Evolutionary conservation across 768 basidiomycete species (phyloP), one percentile per base, ranked within the genome.

Genomic region (Hericium coralloides): DNA sequence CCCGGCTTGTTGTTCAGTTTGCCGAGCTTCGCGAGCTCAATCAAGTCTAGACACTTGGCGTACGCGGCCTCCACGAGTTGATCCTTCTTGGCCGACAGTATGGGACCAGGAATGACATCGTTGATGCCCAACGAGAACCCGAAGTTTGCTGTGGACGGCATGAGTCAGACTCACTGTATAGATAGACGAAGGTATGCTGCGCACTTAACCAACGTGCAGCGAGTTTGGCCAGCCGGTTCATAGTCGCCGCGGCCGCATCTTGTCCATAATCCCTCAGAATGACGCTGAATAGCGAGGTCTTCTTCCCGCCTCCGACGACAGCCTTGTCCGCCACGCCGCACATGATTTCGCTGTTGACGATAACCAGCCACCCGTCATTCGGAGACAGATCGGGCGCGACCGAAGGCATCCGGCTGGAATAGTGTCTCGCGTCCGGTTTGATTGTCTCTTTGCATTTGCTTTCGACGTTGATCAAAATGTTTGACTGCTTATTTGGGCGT

Each of bases 241-340:
- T 99, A 9, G 94, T 95, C 23, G 81, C 78, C 0, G 95, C 92
- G 0, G 97, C 97, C 69, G 92, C 95, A 63, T 95, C 85, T 7
- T 92, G 82, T 4, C 97, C 97, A 69, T 97, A 98, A 71, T 99
- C 97, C 57, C 95, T 79, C 74, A 98, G 80, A 63, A 99, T 98
- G 49, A 98, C 92, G 60, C 95, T 95, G 66, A 98, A 99, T 43
- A 99, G 92, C 2, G 94, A 97, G 68, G 97, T 98, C 78, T 99
- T 98, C 81, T 99, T 99, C 54, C 97, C 97, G 64, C 92, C 89
- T 55, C 97, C 97, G 3, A 98, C 87, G 0, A 93, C 97, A 14
- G 91, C 90, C 73, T 99, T 99, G 74, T 99, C 97, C 86, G 98
- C 95, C 14, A 93, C 89, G 47, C 97, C 97, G 65, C 95, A 98